Evolutionary conservation across 2,329 filamentous ascomycete species (phyloP), one percentile per base, ranked within the genome.

Genomic region (Xylariaceae sp.): DNA sequence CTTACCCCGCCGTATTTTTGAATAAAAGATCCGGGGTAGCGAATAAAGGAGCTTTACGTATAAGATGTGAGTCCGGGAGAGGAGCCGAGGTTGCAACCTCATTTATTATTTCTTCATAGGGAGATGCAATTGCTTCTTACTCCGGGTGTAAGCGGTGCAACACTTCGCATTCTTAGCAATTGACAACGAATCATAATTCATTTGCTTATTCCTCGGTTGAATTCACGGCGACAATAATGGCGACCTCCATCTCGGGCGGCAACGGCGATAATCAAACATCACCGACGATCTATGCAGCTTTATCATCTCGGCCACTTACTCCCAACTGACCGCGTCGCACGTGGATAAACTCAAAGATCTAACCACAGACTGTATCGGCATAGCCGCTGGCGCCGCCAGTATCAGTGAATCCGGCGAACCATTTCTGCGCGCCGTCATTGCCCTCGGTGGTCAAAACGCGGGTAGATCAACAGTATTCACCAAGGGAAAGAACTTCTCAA

Each of bases 361-460:
- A 29, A 40, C 64, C 46, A 54, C 60, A 7, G 61, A 67, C 52
- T 60, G 60, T 29, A 61, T 68, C 35, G 64, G 62, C 34, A 59
- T 67, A 19, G 53, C 62, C 1, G 58, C 60, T 32, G 61, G 64
- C 37, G 64, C 65, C 3, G 62, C 61, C 1, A 53, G 51, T 6
- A 51, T 57, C 32, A 61, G 56, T 42, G 63, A 65, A 30, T 66
- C 62, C 4, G 64, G 58, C 27, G 55, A 61, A 56, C 41, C 57
- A 11, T 61, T 68, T 43, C 54, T 73, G 71, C 30, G 77, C 65
- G 34, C 73, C 70, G 48, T 63, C 45, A 4, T 73, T 63, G 34
- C 65, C 56, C 37, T 67, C 29, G 51, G 52, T 4, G 61, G 60
- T 19, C 19, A 19, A 11, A 54, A 58, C 6, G 43, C 53, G 4